Evolutionary conservation across 1,139 yeast genomes (phyloP), one percentile per base, ranked within the genome.

Genomic region (Arxiozyma bovina): DNA sequence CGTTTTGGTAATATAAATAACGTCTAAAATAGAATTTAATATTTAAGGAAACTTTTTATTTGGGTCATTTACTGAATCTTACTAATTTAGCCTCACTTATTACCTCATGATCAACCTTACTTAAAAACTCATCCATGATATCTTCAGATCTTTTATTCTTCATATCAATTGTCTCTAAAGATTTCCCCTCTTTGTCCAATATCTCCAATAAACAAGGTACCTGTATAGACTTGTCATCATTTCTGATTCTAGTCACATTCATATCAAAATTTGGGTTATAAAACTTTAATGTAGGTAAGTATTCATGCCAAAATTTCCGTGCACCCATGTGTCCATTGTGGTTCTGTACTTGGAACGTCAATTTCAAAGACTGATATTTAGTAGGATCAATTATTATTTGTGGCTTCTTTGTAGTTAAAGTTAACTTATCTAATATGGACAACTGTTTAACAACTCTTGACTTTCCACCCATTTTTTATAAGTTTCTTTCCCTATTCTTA

Each of bases 231-330:
- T 73, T 50, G 70, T 72, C 30, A 12, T 68, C 70, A 54, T 81
- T 77, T 41, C 73, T 71, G 48, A 85, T 75, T 60, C 87, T 75
- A 30, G 77, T 73, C 48, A 89, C 85, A 34, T 80, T 76, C 56
- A 88, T 82, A 42, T 81, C 78, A 41, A 87, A 67, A 46, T 75
- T 73, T 38, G 93, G 93, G 70, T 90, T 90, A 73, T 88, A 91
- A 70, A 87, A 90, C 67, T 83, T 85, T 57, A 90, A 75, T 17
- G 89, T 82, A 22, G 95, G 96, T 56, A 89, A 74, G 69, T 82
- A 79, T 52, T 76, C 73, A 63, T 80, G 81, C 94, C 95, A 87
- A 71, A 90, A 87, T 59, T 74, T 74, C 54, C 79, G 73, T 17
- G 80, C 77, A 2, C 82, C 82, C 76, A 75, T 74, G 63, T 78